phyloP scores from a whole-genome alignment of 768 basidiomycete genomes.

The Trametes punicea region DNA sequence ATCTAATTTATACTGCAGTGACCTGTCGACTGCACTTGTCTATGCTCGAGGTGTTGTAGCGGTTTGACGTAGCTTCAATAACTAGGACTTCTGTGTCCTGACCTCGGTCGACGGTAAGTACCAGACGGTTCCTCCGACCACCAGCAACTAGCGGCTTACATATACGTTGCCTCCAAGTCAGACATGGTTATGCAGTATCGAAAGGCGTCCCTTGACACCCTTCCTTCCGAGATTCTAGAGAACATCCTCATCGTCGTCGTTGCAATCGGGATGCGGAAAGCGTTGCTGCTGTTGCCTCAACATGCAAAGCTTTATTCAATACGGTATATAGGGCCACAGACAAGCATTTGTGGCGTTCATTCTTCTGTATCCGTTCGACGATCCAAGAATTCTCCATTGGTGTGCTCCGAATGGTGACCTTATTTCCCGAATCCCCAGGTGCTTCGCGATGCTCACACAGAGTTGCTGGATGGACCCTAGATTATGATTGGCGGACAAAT shows the following conservation, averaged over 20 bases:
- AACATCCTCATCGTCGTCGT: constrained; percentile 31
- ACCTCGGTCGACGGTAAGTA: too few relatives aligned
- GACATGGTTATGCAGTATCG: too few relatives aligned
- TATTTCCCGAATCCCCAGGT: not conserved
- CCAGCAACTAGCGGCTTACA: too few relatives aligned
- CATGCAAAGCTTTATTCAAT: constrained; percentile 29
- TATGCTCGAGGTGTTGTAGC: too few relatives aligned
- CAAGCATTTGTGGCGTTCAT: constrained; percentile 35
- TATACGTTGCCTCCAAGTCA: too few relatives aligned
- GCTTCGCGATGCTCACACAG: too few relatives aligned
- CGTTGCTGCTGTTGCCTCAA: constrained; percentile 31
- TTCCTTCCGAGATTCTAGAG: constrained; percentile 37
- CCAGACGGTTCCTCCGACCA: too few relatives aligned
- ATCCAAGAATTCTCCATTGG: constrained; percentile 22
- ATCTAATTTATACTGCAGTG: too few relatives aligned
- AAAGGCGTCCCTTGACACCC: not conserved
- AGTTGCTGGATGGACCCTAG: not conserved
- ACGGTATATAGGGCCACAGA: constrained; percentile 33
- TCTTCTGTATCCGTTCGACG: constrained; percentile 38
- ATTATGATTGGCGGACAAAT: not conserved
- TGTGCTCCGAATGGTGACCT: not conserved
- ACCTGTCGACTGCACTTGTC: too few relatives aligned
- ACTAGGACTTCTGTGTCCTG: too few relatives aligned
- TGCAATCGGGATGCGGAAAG: constrained; percentile 20
- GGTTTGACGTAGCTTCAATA: too few relatives aligned